These are phyloP conservation scores for Thelonectria olida DNA, from an alignment of 2,329 filamentous ascomycete genomes.

Conservation along the genomic window DNA sequence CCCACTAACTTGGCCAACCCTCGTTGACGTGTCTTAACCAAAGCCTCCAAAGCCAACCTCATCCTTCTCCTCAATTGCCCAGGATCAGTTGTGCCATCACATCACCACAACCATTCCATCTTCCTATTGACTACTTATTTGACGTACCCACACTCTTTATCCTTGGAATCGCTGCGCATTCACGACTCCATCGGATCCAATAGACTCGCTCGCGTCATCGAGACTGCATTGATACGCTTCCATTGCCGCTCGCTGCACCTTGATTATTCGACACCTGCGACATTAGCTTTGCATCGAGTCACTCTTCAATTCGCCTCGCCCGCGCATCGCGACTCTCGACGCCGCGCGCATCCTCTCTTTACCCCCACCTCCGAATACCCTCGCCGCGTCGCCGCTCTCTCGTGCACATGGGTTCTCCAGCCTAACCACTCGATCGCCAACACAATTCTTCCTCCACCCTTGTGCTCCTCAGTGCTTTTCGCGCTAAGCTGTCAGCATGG, in stretches of 20 bases:
- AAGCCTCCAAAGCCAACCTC: background rate
- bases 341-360: conserved; percentile 28
- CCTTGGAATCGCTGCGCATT: background rate
- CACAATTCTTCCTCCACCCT: conserved; percentile 23
- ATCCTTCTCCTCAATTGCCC: conserved; percentile 2
- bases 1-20: conserved; percentile 8
- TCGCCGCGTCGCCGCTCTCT: conserved; percentile 33
- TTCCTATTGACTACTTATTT: background rate
- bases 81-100: background rate
- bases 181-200: conserved; percentile 7
- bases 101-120: background rate
- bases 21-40: conserved; percentile 14
- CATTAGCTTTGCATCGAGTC: conserved; percentile 29
- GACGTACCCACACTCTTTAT: background rate
- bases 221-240: background rate
- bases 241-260: conserved; percentile 32
- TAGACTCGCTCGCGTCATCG: background rate
- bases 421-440: conserved; percentile 32
- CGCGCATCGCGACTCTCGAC: conserved; percentile 38
- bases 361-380: conserved; percentile 27
- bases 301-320: conserved; percentile 31
- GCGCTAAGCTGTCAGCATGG: conserved; percentile 48
- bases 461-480: conserved; percentile 16
- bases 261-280: conserved; percentile 25
- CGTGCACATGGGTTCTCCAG: conserved; percentile 41